Evolutionary conservation across 371 early-diverging fungal genomes (phyloP), one percentile per base, ranked within the genome.

Genomic region (Mycotypha africana): DNA sequence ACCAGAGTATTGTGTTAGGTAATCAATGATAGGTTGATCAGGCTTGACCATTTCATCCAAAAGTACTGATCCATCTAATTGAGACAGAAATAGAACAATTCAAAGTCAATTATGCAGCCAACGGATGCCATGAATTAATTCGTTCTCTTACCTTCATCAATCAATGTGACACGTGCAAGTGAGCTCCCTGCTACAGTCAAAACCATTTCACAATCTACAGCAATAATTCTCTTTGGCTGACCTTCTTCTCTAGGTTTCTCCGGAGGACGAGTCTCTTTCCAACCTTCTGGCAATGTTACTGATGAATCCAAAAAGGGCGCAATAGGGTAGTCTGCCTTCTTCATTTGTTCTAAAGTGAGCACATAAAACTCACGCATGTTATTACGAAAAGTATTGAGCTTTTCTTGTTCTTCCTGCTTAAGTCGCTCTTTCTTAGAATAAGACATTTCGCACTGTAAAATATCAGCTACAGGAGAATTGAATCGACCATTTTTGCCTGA

Each of bases 201-300:
- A 28, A 85, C 84, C 89, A 89, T 91, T 62, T 91, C 92, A 76
- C 90, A 89, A 74, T 91, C 92, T 22, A 88, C 49, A 26, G 85
- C 89, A 19, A 88, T 51, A 41, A 85, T 35, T 22, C 55, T 42
- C 37, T 64, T 70, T 2, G 5, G 31, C 20, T 47, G 11, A 11
- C 30, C 49, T 7, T 22, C 36, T 14, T 47, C 43, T 3, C 42
- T 35, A 3, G 62, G 43, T 10, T 53, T 37, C 8, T 38, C 41
- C 3, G 48, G 60, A 1, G 74, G 56, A 22, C 53, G 69, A 2
- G 74, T 68, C 34, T 83, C 78, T 23, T 76, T 67, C 84, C 84
- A 83, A 1, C 64, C 81, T 3, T 71, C 58, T 23, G 51, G 53
- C 22, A 78, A 37, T 1, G 43, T 30, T 3, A 42, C 60, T 7